Conservation (phyloP, 192 early-diverging fungal genomes). For the Coemansia sp. region DNA sequence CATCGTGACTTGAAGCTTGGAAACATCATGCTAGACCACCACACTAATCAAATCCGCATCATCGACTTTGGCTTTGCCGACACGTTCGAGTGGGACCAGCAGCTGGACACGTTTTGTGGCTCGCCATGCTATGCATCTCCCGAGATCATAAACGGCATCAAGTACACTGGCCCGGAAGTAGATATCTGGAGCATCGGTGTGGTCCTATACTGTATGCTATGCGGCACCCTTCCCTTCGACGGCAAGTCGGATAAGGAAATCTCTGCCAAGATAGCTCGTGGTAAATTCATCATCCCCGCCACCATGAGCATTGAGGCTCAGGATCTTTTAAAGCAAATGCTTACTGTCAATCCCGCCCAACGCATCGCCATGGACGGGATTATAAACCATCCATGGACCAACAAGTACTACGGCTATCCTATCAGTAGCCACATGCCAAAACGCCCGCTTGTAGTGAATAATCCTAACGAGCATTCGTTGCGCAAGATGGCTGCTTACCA, state of each 20-base stretch:
- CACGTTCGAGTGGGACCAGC: constrained; percentile 54
- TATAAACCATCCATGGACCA: constrained; percentile 69
- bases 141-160: constrained; percentile 76
- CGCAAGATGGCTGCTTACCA: constrained; percentile 46
- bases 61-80: constrained; percentile 90
- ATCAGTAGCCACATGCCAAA: constrained; percentile 65
- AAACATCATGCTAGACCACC: constrained; percentile 75
- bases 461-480: constrained; percentile 34
- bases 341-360: constrained; percentile 65
- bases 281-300: constrained; percentile 59
- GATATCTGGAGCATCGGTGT: constrained; percentile 88
- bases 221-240: constrained; percentile 80
- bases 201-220: constrained; percentile 77
- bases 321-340: constrained; percentile 65
- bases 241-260: constrained; percentile 77
- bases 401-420: constrained; percentile 62
- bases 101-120: constrained; percentile 57
- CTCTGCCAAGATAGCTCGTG: constrained; percentile 74
- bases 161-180: constrained; percentile 81
- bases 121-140: constrained; percentile 81
- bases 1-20: constrained; percentile 83
- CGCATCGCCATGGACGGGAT: constrained; percentile 69
- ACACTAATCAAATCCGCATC: constrained; percentile 67
- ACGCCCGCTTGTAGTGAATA: constrained; percentile 42
- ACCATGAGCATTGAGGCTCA: constrained; percentile 55